phyloP scores from a whole-genome alignment of 2,329 filamentous ascomycete genomes.

The Xylaria sp. region DNA sequence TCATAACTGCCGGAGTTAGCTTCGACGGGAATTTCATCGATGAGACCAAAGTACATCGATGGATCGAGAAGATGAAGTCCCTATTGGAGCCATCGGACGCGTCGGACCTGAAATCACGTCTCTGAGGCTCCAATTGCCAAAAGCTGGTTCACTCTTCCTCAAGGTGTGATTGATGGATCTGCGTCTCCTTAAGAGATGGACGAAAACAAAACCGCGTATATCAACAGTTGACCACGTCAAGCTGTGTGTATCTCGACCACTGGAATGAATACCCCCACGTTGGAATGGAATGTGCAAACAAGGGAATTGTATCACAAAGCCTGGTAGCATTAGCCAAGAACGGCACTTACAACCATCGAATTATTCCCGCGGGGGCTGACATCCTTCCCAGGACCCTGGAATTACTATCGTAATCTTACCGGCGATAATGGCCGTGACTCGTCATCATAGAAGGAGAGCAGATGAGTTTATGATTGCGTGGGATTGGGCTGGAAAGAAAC shows the following conservation, averaged over 20 bases:
- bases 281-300: background rate
- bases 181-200: background rate
- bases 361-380: background rate
- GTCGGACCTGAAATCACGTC: constrained; percentile 16
- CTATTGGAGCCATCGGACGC: constrained; percentile 27
- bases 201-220: background rate
- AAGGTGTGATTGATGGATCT: background rate
- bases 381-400: background rate
- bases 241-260: background rate
- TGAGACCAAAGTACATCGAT: constrained; percentile 21
- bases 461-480: background rate
- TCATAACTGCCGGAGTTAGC: constrained; percentile 30
- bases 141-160: background rate
- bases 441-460: background rate
- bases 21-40: constrained; percentile 37
- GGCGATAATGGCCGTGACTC: background rate
- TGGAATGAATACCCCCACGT: background rate
- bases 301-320: background rate
- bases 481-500: background rate
- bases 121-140: background rate
- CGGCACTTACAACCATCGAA: background rate
- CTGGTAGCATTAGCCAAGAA: background rate
- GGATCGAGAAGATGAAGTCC: constrained; percentile 32
- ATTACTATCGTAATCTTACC: background rate
- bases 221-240: background rate